Conservation (phyloP, 2,329 filamentous ascomycete species). For the Penicillium sclerotiorum region DNA sequence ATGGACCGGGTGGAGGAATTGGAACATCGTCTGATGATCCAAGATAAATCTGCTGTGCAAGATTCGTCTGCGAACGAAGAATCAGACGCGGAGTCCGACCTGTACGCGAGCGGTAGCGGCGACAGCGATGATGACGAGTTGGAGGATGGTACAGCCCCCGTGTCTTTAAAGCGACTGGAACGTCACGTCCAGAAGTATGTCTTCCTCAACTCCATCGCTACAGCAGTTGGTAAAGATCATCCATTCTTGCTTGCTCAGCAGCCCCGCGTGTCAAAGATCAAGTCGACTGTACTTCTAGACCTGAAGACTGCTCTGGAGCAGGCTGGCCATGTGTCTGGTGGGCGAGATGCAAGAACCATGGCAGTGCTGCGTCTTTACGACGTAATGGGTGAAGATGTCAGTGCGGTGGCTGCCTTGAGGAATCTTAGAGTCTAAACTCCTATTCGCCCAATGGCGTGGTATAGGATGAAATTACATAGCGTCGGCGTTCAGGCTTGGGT, state of each 20-base stretch:
- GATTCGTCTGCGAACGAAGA: constrained; percentile 21
- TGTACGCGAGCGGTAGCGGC: constrained; percentile 38
- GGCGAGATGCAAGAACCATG: constrained; percentile 49
- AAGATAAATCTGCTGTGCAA: constrained; percentile 32
- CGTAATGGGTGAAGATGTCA: constrained; percentile 61
- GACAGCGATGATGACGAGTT: constrained; percentile 43
- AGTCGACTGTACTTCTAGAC: constrained; percentile 66
- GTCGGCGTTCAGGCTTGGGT: constrained; percentile 45
- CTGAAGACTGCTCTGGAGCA: constrained; percentile 65
- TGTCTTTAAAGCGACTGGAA: constrained; percentile 52
- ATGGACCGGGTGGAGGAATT: constrained; percentile 59
- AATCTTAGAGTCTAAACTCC: constrained; percentile 33
- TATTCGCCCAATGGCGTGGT: constrained; percentile 3
- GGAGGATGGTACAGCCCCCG: constrained; percentile 39
- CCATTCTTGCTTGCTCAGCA: constrained; percentile 65
- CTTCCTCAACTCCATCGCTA: constrained; percentile 55
- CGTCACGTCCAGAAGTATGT: constrained; percentile 62
- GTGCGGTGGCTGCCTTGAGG: constrained; percentile 62
- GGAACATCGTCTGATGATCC: constrained; percentile 70
- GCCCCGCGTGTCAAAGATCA: constrained; percentile 58
- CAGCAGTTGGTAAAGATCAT: constrained; percentile 58
- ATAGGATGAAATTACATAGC: constrained; percentile 40
- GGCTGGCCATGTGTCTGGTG: constrained; percentile 44
- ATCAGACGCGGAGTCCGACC: constrained; percentile 38
- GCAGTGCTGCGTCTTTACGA: constrained; percentile 63